phyloP scores from a whole-genome alignment of 306 rosid genomes.

The Notholithocarpus densiflorus region DNA sequence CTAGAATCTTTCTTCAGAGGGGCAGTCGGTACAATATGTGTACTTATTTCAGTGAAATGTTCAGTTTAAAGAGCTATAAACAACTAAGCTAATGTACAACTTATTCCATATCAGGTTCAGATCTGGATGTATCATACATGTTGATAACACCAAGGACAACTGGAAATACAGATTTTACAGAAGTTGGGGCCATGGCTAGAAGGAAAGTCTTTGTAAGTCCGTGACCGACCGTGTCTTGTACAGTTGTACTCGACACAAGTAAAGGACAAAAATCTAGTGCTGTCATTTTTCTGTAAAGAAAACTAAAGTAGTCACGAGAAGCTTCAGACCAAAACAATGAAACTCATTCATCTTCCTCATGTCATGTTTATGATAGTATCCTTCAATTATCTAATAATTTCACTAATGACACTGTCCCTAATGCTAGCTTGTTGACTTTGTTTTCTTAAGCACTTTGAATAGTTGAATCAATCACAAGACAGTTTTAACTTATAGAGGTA shows the following conservation, averaged over 20 bases:
- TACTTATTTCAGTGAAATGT: too few relatives aligned
- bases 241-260: constrained; percentile 17
- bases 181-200: neutral
- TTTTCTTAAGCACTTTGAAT: too few relatives aligned
- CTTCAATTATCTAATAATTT: constrained; percentile 14
- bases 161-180: neutral
- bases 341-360: neutral
- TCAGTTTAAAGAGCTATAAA: too few relatives aligned
- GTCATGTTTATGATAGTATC: neutral
- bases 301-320: constrained; percentile 30
- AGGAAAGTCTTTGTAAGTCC: constrained; percentile 30
- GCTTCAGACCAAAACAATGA: neutral
- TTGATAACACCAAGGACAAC: neutral
- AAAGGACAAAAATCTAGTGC: constrained; percentile 30
- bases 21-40: too few relatives aligned
- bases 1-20: neutral
- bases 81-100: too few relatives aligned
- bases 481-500: too few relatives aligned
- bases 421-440: too few relatives aligned
- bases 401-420: neutral
- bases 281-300: constrained; percentile 5
- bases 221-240: constrained; percentile 72
- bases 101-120: too few relatives aligned
- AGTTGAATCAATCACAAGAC: too few relatives aligned
- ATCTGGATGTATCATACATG: too few relatives aligned